phyloP scores from a whole-genome alignment of 176 grass and related monocot species.

The Poa annua region DNA sequence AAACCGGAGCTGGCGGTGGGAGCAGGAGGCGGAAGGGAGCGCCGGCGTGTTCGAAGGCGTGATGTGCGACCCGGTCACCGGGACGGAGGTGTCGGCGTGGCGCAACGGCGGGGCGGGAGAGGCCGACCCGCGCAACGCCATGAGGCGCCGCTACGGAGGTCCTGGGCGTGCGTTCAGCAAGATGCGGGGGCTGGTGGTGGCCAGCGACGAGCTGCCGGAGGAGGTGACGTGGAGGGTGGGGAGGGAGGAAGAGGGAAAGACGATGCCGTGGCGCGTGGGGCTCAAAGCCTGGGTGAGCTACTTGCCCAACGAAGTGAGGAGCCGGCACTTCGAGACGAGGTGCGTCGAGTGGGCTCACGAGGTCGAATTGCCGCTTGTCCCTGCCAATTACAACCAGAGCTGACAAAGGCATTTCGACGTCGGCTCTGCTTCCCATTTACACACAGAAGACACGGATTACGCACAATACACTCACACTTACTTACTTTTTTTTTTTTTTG shows the following conservation, averaged over 20 bases:
- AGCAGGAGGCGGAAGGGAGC: conserved; percentile 83
- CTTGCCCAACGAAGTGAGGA: conserved; percentile 73
- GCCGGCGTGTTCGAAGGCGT: conserved; percentile 80
- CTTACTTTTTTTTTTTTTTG: no score
- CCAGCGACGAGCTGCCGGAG: conserved; percentile 72
- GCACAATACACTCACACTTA: background rate
- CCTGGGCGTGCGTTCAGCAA: conserved; percentile 76
- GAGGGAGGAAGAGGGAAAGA: conserved; percentile 69
- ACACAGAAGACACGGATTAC: background rate
- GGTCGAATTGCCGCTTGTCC: conserved; percentile 68
- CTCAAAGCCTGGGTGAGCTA: conserved; percentile 78
- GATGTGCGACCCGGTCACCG: conserved; percentile 64
- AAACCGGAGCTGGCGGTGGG: conserved; percentile 85
- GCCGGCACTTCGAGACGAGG: conserved; percentile 71
- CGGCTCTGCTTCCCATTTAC: background rate
- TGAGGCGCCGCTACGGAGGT: conserved; percentile 60
- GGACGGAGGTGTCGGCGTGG: conserved; percentile 75
- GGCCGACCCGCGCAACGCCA: conserved; percentile 57
- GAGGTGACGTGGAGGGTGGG: conserved; percentile 81
- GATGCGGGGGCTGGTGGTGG: conserved; percentile 71
- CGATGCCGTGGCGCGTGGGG: conserved; percentile 68
- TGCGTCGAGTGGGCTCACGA: conserved; percentile 82
- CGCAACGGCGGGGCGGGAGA: background rate
- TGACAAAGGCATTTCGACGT: background rate
- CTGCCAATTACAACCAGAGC: background rate